Percentiles rank a stretch among this genome's conserved stretches.
phyloP scores from a whole-genome alignment of 169 alveolate species.

The Toxoplasma gondii region DNA sequence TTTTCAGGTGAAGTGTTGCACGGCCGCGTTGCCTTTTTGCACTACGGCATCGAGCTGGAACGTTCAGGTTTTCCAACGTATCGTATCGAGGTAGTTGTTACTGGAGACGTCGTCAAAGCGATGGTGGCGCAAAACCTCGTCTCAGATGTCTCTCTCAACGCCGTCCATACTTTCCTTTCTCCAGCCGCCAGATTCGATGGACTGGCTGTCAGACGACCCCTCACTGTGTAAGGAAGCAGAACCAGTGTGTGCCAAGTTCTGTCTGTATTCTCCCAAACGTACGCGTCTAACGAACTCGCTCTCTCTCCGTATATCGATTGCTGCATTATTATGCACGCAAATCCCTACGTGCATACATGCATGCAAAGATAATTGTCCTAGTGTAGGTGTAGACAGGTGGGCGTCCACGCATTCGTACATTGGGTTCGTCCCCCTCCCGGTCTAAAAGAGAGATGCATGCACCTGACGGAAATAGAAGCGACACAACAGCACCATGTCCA shows the following conservation, averaged over 20 bases:
- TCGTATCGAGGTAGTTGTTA: conserved; percentile 70
- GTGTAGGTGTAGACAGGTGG: background rate
- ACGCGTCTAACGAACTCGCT: background rate
- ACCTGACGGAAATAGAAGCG: too few relatives aligned
- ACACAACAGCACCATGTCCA: too few relatives aligned
- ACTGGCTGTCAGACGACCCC: conserved; percentile 17
- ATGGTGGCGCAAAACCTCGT: conserved; percentile 43
- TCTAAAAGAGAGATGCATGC: too few relatives aligned
- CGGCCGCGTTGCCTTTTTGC: conserved; percentile 70
- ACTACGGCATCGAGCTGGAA: conserved; percentile 64
- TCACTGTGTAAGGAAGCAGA: conserved; percentile 6
- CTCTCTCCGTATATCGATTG: background rate
- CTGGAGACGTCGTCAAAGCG: conserved; percentile 69
- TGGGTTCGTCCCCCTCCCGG: too few relatives aligned
- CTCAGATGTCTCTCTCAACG: background rate
- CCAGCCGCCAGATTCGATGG: conserved; percentile 31
- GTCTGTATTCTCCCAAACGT: background rate
- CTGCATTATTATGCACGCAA: background rate
- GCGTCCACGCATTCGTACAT: background rate
- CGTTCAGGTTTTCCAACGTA: conserved; percentile 63
- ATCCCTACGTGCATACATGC: background rate
- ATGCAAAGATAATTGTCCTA: too few relatives aligned
- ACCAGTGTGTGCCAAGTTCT: background rate
- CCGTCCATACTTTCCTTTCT: background rate
- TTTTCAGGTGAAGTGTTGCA: conserved; percentile 67